These are phyloP conservation scores for Penicillium sp. DNA, from an alignment of 2,329 filamentous ascomycete species.

Conservation along the genomic window DNA sequence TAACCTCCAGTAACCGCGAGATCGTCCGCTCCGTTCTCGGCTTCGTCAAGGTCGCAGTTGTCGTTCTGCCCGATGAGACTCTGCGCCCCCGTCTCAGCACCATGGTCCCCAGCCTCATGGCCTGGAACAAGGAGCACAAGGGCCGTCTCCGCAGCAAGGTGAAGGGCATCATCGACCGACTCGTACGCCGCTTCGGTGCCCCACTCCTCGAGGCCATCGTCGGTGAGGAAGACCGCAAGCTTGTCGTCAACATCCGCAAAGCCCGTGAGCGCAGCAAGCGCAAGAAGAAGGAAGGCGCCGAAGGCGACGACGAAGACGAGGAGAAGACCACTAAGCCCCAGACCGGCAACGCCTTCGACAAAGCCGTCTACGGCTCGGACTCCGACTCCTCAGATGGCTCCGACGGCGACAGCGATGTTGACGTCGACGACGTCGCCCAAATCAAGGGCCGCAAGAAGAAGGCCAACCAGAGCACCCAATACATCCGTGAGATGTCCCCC, in stretches of 20 bases:
- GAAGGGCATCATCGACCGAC: slow-evolving; percentile 93
- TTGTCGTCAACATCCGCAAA: slow-evolving; percentile 93
- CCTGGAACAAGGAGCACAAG: slow-evolving; percentile 98
- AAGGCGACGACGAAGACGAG: slow-evolving; percentile 55
- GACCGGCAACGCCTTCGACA: slow-evolving; percentile 91
- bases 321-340: slow-evolving; percentile 46
- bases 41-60: slow-evolving; percentile 93
- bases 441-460: slow-evolving; percentile 42
- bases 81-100: slow-evolving; percentile 72
- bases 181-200: slow-evolving; percentile 86
- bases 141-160: slow-evolving; percentile 95
- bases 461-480: slow-evolving; percentile 56
- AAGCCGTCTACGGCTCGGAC: slow-evolving; percentile 84
- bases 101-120: slow-evolving; percentile 83
- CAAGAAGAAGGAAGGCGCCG: slow-evolving; percentile 69
- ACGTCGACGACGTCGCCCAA: slow-evolving; percentile 38
- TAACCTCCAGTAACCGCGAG: slow-evolving; percentile 93
- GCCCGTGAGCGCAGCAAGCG: slow-evolving; percentile 85
- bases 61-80: slow-evolving; percentile 73
- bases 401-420: slow-evolving; percentile 51
- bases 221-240: slow-evolving; percentile 80
- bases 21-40: slow-evolving; percentile 92
- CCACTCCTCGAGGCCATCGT: slow-evolving; percentile 74
- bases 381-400: slow-evolving; percentile 58
- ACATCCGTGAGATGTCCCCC: slow-evolving; percentile 76